Evolutionary conservation across 441 rosid species (phyloP), one percentile per base, ranked within the genome.

Genomic region (Codiaeum variegatum): DNA sequence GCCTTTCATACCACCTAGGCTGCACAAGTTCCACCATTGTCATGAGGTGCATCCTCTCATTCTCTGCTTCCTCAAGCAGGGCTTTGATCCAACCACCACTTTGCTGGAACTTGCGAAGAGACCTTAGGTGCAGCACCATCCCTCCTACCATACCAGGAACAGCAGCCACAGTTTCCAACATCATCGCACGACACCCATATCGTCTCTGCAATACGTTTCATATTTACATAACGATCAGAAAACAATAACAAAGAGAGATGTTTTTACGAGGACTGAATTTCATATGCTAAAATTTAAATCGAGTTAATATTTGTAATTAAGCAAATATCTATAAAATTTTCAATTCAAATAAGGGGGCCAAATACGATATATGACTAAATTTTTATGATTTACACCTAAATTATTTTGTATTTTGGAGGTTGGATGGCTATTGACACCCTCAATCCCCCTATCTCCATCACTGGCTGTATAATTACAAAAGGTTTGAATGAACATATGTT

Each of bases 41-140:
- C 98, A 94, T 94, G 6, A 94, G 81, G 76, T 94, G 97, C 99
- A 94, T 94, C 21, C 97, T 84, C 82, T 92, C 96, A 66, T 94
- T 92, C 80, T 94, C 97, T 0, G 99, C 97, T 79, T 94, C 98
- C 58, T 94, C 98, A 0, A 92, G 79, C 38, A 94, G 72, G 15
- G 96, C 94, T 78, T 92, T 94, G 74, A 91, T 90, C 97, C 97
- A 94, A 6, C 97, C 98, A 0, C 98, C 97, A 26, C 94, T 92
- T 28, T 91, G 97, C 73, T 94, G 90, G 78, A 94, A 94, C 42
- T 84, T 75, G 44, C 97, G 74, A 0, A 94, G 87, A 0, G 96
- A 94, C 62, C 86, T 89, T 74, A 83, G 80, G 66, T 91, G 98
- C 70, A 91, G 84, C 24, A 92, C 79, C 97, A 90, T 87, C 1